Base-by-base conservation (phyloP, 768 basidiomycete species). In the Tricholoma sp. region DNA sequence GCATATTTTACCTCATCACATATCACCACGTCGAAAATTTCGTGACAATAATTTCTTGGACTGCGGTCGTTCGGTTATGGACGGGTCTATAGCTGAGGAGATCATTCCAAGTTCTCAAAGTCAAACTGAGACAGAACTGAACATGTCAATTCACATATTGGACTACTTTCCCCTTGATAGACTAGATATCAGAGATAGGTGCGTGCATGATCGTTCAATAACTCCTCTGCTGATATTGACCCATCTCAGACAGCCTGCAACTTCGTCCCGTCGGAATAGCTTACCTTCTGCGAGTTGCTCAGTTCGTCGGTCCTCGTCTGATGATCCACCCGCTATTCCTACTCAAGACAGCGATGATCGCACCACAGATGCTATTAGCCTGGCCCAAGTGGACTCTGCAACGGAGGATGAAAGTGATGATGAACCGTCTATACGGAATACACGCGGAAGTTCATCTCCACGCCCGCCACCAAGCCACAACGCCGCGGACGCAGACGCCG, bases 81-180 rank as follows among this genome's bases (percentile, higher is more conserved):
- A 36, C 28, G 51, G 24, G 24, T 58, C n/a, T 53, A 57, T 53
- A 37, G 32, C 17, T 12, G 63, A 65, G 12, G 73, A 75, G 50
- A 51, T 68, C 8, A 66, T 80, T n/a, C 76, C 74, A 13, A 80
- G 76, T 55, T 80, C 78, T 32, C 79, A 80, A 57, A 75, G 70
- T 55, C 74, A 77, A 47, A 59, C 57, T 50, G 78, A 80, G 57
- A 58, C 59, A n/a, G 75, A 77, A 51, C 59, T 76, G 24, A 60
- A 41, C 20, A 58, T 67, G 6, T 62, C 61, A 9, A 53, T 50
- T 42, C 29, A 32, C 52, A 33, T 59, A 24, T 55, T 50, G 53
- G 28, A 37, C 36, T 53, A 41, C 41, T 45, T 55, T 37, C 44
- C 32, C 31, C 12, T 5, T 32, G n/a, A 32, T 11, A n/a, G 8